Evolutionary conservation across 495 filamentous ascomycete species (phyloP).

Genomic region (Penicillium lagena): DNA sequence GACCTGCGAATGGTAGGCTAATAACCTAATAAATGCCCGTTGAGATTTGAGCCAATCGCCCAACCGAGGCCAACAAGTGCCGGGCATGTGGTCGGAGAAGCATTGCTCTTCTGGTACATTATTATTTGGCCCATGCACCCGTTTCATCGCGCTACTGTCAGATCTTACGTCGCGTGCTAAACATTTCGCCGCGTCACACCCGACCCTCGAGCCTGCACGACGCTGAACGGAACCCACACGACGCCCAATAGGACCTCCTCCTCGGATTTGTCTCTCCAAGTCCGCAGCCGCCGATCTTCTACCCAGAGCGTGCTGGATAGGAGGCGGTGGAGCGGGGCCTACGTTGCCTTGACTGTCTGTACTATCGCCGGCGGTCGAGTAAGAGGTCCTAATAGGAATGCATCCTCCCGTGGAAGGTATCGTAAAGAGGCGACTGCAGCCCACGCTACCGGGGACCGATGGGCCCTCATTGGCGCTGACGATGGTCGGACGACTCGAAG

Average conservation of each 20-base stretch:
- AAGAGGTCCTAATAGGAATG: no score
- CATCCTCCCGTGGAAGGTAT: no score
- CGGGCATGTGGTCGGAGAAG: conserved; percentile 6
- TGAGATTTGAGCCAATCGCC: conserved; percentile 5
- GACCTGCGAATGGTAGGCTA: neutral
- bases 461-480: neutral
- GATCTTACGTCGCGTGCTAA: neutral
- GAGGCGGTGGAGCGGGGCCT: neutral
- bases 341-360: no score
- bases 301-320: neutral
- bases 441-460: no score
- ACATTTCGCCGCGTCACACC: neutral
- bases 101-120: conserved; percentile 1
- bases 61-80: conserved; percentile 7
- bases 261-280: no score
- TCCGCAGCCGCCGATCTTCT: neutral
- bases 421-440: no score
- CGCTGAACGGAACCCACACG: no score
- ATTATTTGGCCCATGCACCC: neutral
- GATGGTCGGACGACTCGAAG: neutral
- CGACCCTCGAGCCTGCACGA: no score
- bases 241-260: no score
- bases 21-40: conserved; percentile 5
- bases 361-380: no score
- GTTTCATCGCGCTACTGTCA: neutral